Percentiles rank a stretch among this genome's conserved stretches.
Conservation (phyloP, 352 stramenopile species). For the Phytophthora parvispora region DNA sequence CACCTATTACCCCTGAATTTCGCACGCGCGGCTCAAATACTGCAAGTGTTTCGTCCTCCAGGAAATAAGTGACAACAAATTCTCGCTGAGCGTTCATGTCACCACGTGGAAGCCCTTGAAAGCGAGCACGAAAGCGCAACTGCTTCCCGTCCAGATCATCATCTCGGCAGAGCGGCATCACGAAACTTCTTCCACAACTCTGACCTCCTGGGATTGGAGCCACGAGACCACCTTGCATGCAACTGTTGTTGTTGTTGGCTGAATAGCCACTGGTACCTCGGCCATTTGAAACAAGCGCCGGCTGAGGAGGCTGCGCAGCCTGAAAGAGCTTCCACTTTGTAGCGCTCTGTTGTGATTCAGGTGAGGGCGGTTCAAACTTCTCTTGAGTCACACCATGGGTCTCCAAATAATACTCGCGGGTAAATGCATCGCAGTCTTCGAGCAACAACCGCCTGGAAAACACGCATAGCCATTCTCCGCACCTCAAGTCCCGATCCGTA, state of each 20-base stretch:
- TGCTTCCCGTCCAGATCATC: constrained; percentile 71
- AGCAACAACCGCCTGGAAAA: constrained; percentile 91
- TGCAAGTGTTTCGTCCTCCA: constrained; percentile 82
- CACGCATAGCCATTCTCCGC: constrained; percentile 85
- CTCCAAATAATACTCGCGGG: constrained; percentile 90
- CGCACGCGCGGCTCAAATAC: constrained; percentile 78
- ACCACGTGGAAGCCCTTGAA: constrained; percentile 42
- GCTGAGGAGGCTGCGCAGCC: constrained; percentile 9
- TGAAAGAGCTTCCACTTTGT: constrained; percentile 77
- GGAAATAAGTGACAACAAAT: constrained; percentile 86
- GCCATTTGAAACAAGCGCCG: constrained; percentile 17
- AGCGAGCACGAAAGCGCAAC: constrained; percentile 79
- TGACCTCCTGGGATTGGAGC: constrained; percentile 33
- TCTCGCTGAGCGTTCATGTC: constrained; percentile 60
- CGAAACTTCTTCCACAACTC: background rate
- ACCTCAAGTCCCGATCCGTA: constrained; percentile 79
- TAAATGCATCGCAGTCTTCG: constrained; percentile 93
- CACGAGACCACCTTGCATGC: constrained; percentile 36
- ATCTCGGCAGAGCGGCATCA: constrained; percentile 41
- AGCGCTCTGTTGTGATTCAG: constrained; percentile 1
- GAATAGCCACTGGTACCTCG: constrained; percentile 36
- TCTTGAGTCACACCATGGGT: constrained; percentile 88
- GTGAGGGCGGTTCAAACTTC: constrained; percentile 33
- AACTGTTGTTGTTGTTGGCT: constrained; percentile 41
- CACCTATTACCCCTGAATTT: constrained; percentile 76